phyloP scores from a whole-genome alignment of 306 rosid genomes.

The Lotus japonicus region DNA sequence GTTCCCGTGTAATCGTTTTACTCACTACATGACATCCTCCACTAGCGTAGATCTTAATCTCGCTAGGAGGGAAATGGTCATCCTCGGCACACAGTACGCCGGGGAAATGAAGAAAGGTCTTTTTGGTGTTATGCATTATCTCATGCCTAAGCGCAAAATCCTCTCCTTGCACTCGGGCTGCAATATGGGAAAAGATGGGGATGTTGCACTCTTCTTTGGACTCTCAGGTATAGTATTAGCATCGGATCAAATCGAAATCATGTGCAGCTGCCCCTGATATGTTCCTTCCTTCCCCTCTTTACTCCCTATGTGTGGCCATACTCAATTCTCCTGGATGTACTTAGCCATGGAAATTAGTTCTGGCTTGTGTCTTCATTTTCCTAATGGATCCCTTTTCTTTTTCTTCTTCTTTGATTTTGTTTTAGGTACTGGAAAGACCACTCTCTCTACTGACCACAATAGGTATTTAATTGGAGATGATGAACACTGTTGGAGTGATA shows the following conservation, averaged over 20 bases:
- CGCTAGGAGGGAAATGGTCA: conserved; percentile 88
- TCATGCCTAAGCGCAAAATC: conserved; percentile 79
- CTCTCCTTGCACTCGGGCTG: conserved; percentile 92
- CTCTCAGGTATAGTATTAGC: conserved; percentile 69
- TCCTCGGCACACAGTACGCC: conserved; percentile 93
- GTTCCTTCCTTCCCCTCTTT: conserved; percentile 22
- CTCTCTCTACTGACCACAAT: conserved; percentile 77
- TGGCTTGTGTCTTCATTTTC: conserved; percentile 10
- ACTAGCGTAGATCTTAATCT: conserved; percentile 88
- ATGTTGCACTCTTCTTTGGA: conserved; percentile 97
- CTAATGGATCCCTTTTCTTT: neutral
- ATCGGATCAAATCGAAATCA: neutral
- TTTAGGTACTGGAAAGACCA: conserved; percentile 85
- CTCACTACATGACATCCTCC: conserved; percentile 95
- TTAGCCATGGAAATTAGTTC: neutral
- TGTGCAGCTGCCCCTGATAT: conserved; percentile 16
- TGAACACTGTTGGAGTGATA: conserved; percentile 83
- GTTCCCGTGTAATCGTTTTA: conserved; percentile 93
- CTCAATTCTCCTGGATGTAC: neutral
- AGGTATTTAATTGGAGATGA: conserved; percentile 81
- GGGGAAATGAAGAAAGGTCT: conserved; percentile 99
- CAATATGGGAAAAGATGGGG: conserved; percentile 77
- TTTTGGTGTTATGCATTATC: conserved; percentile 86
- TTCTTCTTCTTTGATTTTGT: neutral
- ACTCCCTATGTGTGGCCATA: neutral